A percentile compares a stretch with the other conserved stretches of the same genome.
phyloP scores from a whole-genome alignment of 768 basidiomycete species.

The Daedaleopsis sinensis region DNA sequence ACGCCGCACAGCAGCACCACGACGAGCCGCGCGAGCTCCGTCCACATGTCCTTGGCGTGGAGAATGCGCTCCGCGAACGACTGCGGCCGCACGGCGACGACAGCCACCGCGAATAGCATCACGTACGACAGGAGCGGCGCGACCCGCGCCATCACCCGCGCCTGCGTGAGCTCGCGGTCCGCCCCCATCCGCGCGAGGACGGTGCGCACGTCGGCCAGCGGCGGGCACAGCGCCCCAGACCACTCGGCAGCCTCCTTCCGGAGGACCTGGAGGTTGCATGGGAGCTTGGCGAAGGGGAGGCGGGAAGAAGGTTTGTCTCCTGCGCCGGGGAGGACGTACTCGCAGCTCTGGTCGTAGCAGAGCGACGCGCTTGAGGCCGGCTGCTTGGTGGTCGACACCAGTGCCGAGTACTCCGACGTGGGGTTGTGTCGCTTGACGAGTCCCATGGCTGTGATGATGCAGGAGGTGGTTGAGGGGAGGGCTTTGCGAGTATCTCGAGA shows the following conservation, averaged over 20 bases:
- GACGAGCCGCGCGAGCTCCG: not conserved
- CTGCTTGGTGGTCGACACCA: constrained; percentile 14
- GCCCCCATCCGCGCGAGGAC: constrained; percentile 10
- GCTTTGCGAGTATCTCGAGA: too few species aligned
- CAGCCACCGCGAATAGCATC: constrained; percentile 11
- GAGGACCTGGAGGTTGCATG: not conserved
- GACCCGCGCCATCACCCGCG: constrained; percentile 14
- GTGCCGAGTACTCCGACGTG: constrained; percentile 4
- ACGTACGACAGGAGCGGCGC: constrained; percentile 16
- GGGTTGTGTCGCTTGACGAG: constrained; percentile 18
- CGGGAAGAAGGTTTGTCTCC: not conserved
- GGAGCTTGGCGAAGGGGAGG: not conserved
- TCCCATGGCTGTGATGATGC: constrained; percentile 9
- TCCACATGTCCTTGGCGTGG: not conserved
- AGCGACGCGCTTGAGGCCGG: not conserved
- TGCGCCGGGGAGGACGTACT: not conserved
- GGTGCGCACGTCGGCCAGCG: constrained; percentile 15
- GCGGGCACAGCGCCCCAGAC: constrained; percentile 16
- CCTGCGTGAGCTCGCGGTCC: constrained; percentile 16
- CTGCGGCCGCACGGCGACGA: constrained; percentile 15
- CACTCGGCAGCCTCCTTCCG: constrained; percentile 12
- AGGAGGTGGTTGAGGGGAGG: not conserved
- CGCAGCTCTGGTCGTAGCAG: not conserved
- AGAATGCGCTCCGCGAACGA: constrained; percentile 20
- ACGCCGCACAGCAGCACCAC: not conserved